Evolutionary conservation across 2,329 filamentous ascomycete genomes (phyloP).

Genomic region (Aspergillus fructus): DNA sequence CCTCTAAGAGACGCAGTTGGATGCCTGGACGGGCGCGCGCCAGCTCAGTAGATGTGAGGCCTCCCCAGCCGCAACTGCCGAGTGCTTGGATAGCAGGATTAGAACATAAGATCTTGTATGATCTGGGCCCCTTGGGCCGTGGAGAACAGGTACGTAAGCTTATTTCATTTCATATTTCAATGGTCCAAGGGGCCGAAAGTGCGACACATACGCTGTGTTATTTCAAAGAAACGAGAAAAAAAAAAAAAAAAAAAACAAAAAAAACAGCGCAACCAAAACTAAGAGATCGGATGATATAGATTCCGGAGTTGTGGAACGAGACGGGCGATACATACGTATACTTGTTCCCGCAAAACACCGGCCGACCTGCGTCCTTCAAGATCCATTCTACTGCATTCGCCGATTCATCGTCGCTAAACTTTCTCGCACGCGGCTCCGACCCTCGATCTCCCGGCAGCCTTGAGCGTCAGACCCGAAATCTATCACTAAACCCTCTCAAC

Average conservation of each 20-base stretch:
- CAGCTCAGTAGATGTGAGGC: constrained; percentile 32
- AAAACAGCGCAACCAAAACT: not conserved
- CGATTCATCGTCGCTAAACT: constrained; percentile 56
- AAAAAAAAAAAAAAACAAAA: not conserved
- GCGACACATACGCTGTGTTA: not conserved
- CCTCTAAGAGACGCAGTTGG: constrained; percentile 46
- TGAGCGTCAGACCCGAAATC: constrained; percentile 29
- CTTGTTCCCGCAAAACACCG: constrained; percentile 58
- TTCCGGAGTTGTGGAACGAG: constrained; percentile 63
- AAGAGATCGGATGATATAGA: constrained; percentile 34
- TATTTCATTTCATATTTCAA: not conserved
- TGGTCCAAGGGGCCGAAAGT: not conserved
- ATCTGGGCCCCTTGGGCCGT: constrained; percentile 50
- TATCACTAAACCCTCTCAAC: constrained; percentile 30
- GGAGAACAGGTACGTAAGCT: constrained; percentile 51
- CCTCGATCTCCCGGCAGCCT: constrained; percentile 42
- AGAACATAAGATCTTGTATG: constrained; percentile 57
- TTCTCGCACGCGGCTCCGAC: constrained; percentile 53
- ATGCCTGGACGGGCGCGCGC: constrained; percentile 40
- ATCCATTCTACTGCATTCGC: constrained; percentile 60
- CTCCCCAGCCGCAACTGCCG: constrained; percentile 31
- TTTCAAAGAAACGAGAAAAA: too few relatives aligned
- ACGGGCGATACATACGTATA: constrained; percentile 64
- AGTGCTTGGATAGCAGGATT: constrained; percentile 61
- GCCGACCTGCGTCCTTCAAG: constrained; percentile 60